A percentile compares a stretch with the other conserved stretches of the same genome.
phyloP scores from a whole-genome alignment of 73 alveolate species.

The Paramecium sonneborni region DNA sequence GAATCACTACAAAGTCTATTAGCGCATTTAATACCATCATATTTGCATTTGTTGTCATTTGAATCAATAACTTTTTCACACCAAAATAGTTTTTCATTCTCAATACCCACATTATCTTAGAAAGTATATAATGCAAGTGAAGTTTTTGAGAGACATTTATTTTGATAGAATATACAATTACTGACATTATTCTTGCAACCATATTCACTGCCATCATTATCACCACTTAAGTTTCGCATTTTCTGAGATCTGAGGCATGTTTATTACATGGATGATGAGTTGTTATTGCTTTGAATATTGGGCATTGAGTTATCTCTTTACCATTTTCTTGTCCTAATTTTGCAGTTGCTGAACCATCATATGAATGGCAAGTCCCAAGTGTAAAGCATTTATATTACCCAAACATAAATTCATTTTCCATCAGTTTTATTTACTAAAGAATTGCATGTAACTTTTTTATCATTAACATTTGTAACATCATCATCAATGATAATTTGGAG shows the following conservation, averaged over 20 bases:
- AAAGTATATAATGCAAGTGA: not conserved
- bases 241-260: not conserved
- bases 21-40: not conserved
- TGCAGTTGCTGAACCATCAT: not conserved
- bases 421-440: not conserved
- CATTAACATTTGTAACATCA: not conserved
- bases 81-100: not conserved
- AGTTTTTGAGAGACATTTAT: not conserved
- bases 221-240: not conserved
- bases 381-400: not conserved
- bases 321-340: not conserved
- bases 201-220: not conserved
- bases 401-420: not conserved
- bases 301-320: not conserved
- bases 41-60: not conserved
- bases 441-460: not conserved
- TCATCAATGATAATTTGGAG: not conserved
- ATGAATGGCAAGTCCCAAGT: not conserved
- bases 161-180: not conserved
- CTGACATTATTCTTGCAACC: not conserved
- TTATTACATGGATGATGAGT: not conserved
- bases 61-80: not conserved
- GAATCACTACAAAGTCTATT: not conserved
- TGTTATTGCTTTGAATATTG: not conserved
- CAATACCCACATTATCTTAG: not conserved